These are phyloP conservation scores for Eucalyptus grandis DNA, from an alignment of 345 rosid genomes.

Conservation along the genomic window DNA sequence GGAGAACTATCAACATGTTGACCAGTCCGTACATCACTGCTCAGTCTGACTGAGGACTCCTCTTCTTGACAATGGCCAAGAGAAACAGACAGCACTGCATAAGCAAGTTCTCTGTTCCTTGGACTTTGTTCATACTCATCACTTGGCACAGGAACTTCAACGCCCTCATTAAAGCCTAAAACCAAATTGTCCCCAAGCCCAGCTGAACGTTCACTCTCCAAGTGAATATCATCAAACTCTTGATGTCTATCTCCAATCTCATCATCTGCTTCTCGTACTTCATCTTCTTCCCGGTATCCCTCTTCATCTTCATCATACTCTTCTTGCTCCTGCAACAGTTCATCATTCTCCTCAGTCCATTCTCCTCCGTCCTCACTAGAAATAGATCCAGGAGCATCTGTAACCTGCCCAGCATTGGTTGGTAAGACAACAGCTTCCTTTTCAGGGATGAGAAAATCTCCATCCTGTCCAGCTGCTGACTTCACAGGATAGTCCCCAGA, in stretches of 20 bases:
- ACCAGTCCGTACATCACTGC: constrained; percentile 20
- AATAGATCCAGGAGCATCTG: constrained; percentile 31
- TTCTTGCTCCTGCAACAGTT: constrained; percentile 74
- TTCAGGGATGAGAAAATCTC: constrained; percentile 19
- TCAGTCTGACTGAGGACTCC: constrained; percentile 19
- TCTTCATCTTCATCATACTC: constrained; percentile 94
- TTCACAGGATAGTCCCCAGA: constrained; percentile 44
- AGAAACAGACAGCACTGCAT: constrained; percentile 25
- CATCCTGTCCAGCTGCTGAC: constrained; percentile 32
- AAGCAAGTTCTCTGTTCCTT: constrained; percentile 27
- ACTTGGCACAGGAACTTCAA: constrained; percentile 71
- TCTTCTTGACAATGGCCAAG: constrained; percentile 20
- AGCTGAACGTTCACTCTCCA: constrained; percentile 47
- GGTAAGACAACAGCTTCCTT: constrained; percentile 22
- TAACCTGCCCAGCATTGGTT: constrained; percentile 29
- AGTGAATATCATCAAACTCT: constrained; percentile 48
- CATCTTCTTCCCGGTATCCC: constrained; percentile 80
- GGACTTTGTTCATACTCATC: constrained; percentile 66
- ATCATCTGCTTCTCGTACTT: constrained; percentile 60
- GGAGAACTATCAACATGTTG: constrained; percentile 26
- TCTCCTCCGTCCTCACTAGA: constrained; percentile 79
- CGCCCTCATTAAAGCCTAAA: constrained; percentile 81
- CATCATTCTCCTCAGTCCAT: constrained; percentile 63
- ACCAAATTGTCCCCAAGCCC: constrained; percentile 46
- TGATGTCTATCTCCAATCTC: constrained; percentile 35